Evolutionary conservation across 2,329 filamentous ascomycete genomes (phyloP).

Genomic region (Penicillium paneum): DNA sequence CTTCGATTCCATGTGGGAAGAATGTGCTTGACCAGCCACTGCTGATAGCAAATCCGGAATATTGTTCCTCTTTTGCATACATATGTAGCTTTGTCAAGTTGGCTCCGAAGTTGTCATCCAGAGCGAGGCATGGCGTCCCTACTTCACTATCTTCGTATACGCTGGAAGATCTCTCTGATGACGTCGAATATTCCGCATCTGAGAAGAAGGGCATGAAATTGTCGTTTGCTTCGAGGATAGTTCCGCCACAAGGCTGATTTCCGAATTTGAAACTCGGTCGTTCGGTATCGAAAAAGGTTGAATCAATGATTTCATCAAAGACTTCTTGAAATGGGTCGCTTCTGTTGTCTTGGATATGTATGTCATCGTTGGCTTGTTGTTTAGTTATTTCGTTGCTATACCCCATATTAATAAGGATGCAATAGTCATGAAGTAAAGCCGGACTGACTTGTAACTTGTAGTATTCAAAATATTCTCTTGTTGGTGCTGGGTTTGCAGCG

Average conservation of each 20-base stretch:
- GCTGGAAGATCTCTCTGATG: not conserved
- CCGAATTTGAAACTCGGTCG: not conserved
- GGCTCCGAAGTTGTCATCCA: not conserved
- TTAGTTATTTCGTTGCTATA: not conserved
- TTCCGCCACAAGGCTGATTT: no score
- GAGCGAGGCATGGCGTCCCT: not conserved
- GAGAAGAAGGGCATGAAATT: not conserved
- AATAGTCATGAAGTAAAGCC: not conserved
- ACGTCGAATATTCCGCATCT: not conserved
- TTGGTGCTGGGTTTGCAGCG: not conserved
- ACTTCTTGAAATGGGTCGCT: not conserved
- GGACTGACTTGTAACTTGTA: not conserved
- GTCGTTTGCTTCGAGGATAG: not conserved
- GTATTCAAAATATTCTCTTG: not conserved
- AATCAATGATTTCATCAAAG: slow-evolving; percentile 3
- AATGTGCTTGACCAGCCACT: slow-evolving; percentile 19
- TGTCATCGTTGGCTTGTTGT: not conserved
- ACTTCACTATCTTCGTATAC: not conserved
- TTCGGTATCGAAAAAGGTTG: not conserved
- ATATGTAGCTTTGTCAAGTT: not conserved
- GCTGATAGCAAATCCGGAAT: slow-evolving; percentile 9
- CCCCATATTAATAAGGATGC: not conserved
- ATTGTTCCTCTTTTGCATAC: not conserved
- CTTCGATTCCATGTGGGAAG: not conserved
- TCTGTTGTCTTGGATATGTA: not conserved